Percentiles rank a stretch among this genome's conserved stretches.
Evolutionary conservation across 108 stramenopile species (phyloP).

Genomic region (Skeletonema grethae): DNA sequence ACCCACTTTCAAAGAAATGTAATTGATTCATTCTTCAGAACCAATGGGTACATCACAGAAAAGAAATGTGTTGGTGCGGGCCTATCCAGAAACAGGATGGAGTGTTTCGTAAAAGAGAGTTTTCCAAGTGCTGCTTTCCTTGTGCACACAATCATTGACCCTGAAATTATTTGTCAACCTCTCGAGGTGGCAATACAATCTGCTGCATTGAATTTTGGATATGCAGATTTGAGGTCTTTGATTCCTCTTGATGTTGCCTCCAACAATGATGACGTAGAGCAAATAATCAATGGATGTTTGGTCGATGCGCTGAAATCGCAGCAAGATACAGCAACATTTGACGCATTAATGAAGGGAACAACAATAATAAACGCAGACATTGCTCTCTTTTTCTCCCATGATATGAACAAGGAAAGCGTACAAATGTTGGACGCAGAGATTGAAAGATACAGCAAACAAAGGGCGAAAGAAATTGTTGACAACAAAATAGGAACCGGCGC

Average conservation of each 20-base stretch:
- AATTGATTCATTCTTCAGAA: conserved; percentile 23
- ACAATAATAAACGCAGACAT: conserved; percentile 9
- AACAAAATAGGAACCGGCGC: neutral
- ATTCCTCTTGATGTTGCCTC: conserved; percentile 31
- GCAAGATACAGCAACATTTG: conserved; percentile 2
- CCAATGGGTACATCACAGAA: conserved; percentile 29
- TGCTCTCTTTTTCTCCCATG: conserved; percentile 28
- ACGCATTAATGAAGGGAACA: conserved; percentile 16
- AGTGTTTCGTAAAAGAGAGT: conserved; percentile 30
- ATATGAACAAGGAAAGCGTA: conserved; percentile 13
- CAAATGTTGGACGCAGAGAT: conserved; percentile 10
- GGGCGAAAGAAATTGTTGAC: conserved; percentile 21
- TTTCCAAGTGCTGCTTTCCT: conserved; percentile 24
- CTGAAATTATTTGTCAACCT: conserved; percentile 23
- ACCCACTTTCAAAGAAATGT: conserved; percentile 19
- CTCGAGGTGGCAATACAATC: conserved; percentile 28
- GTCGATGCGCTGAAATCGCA: conserved; percentile 1
- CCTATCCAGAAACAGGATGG: conserved; percentile 17
- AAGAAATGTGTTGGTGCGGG: conserved; percentile 28
- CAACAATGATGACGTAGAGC: conserved; percentile 23
- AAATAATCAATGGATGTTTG: conserved; percentile 10
- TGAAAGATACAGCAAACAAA: conserved; percentile 31
- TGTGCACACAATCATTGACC: conserved; percentile 27
- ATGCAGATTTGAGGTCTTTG: conserved; percentile 33
- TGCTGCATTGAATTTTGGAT: conserved; percentile 18